Evolutionary conservation across 2,329 filamentous ascomycete species (phyloP).

Genomic region (Trichoderma atroviride): DNA sequence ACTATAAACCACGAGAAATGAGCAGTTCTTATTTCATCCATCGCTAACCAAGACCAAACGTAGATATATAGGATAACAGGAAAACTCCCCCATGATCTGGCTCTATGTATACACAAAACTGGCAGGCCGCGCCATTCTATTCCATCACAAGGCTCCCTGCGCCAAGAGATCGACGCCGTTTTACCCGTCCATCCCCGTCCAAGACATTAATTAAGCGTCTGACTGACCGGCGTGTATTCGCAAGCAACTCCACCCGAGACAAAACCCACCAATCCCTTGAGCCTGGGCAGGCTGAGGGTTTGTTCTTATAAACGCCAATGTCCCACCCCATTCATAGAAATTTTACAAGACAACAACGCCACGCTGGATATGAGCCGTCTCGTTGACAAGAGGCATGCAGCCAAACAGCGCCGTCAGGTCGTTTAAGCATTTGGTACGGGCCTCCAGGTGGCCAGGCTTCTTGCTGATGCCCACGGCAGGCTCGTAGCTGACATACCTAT

Average conservation of each 20-base stretch:
- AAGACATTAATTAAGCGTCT: constrained; percentile 16
- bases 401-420: constrained; percentile 40
- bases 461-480: constrained; percentile 40
- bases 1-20: neutral
- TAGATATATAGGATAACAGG: constrained; percentile 1
- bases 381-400: constrained; percentile 42
- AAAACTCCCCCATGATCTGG: neutral
- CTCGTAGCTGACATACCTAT: constrained; percentile 39
- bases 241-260: constrained; percentile 13
- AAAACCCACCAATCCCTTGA: neutral
- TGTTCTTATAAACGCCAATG: constrained; percentile 8
- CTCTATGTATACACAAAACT: constrained; percentile 2
- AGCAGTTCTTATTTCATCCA: neutral
- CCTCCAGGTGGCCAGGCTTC: constrained; percentile 39
- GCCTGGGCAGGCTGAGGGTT: constrained; percentile 7
- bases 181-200: constrained; percentile 13
- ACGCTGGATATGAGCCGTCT: constrained; percentile 40
- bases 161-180: constrained; percentile 19
- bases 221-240: constrained; percentile 5
- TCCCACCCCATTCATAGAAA: neutral
- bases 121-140: constrained; percentile 9
- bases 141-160: constrained; percentile 8
- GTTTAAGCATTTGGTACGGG: constrained; percentile 42
- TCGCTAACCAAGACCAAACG: neutral
- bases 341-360: constrained; percentile 37